A percentile compares a stretch with the other conserved stretches of the same genome.
Conservation (phyloP, 2,329 filamentous ascomycete genomes). For the Scolecobasidium constrictum region DNA sequence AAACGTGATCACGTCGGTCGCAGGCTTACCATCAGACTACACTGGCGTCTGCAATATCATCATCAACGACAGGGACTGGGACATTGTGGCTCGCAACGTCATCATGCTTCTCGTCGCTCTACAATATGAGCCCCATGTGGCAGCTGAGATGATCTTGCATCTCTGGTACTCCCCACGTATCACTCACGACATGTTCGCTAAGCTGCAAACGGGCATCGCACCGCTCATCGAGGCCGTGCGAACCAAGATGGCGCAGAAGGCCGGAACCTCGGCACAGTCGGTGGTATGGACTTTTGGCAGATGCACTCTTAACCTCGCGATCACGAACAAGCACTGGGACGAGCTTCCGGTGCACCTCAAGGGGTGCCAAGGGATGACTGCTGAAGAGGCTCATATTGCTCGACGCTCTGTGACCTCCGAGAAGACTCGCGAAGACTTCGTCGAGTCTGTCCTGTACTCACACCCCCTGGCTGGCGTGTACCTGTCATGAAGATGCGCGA, state of each 20-base stretch:
- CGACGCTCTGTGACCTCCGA: slow-evolving; percentile 21
- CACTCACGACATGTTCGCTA: slow-evolving; percentile 13
- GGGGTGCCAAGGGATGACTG: slow-evolving; percentile 17
- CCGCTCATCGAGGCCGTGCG: slow-evolving; percentile 25
- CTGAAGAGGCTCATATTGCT: slow-evolving; percentile 14
- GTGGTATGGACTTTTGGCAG: slow-evolving; percentile 23
- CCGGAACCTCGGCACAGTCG: slow-evolving; percentile 14
- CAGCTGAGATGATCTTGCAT: slow-evolving; percentile 27
- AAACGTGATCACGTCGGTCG: slow-evolving; percentile 32
- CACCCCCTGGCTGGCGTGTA: slow-evolving; percentile 18
- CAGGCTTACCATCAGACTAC: slow-evolving; percentile 21
- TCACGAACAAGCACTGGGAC: slow-evolving; percentile 23
- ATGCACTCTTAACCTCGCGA: slow-evolving; percentile 17
- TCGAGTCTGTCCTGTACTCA: slow-evolving; percentile 19
- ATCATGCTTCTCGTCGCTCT: slow-evolving; percentile 29
- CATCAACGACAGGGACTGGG: slow-evolving; percentile 31
- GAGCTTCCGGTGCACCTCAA: slow-evolving; percentile 18
- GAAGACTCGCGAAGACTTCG: slow-evolving; percentile 20
- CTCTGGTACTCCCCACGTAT: slow-evolving; percentile 36
- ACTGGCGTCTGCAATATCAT: slow-evolving; percentile 15
- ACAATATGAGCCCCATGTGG: slow-evolving; percentile 13
- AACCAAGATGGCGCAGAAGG: slow-evolving; percentile 20
- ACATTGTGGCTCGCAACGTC: slow-evolving; percentile 28
- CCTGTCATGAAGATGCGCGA: slow-evolving; percentile 21
- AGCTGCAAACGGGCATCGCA: slow-evolving; percentile 17